Evolutionary conservation across 2,329 filamentous ascomycete genomes (phyloP).

Genomic region (Fusarium odoratissimum): DNA sequence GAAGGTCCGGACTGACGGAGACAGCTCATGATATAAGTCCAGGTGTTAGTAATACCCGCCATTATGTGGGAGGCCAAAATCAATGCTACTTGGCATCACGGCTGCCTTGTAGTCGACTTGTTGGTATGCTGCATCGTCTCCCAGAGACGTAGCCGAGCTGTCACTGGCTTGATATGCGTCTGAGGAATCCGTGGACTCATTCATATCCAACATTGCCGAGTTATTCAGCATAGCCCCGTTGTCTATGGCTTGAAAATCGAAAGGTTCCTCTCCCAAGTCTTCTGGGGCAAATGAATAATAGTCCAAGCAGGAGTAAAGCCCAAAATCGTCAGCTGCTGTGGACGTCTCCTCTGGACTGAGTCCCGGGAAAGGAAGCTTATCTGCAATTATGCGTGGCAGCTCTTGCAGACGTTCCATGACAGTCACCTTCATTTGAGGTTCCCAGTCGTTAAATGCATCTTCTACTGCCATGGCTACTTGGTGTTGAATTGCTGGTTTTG

Average conservation of each 20-base stretch:
- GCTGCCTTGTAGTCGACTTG: slow-evolving; percentile 9
- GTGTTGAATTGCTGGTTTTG: slow-evolving; percentile 13
- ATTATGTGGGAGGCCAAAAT: neutral
- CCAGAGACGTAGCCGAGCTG: slow-evolving; percentile 31
- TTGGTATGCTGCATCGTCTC: slow-evolving; percentile 25
- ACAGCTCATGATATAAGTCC: neutral
- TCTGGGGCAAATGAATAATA: neutral
- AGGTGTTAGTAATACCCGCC: neutral
- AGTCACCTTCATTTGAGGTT: slow-evolving; percentile 10
- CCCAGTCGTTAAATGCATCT: slow-evolving; percentile 6
- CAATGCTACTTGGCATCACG: neutral
- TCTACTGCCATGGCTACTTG: slow-evolving; percentile 15
- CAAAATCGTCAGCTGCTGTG: neutral
- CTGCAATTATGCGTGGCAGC: slow-evolving; percentile 11
- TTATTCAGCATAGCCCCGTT: neutral
- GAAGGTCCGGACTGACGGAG: too few species aligned
- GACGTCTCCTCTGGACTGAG: slow-evolving; percentile 29
- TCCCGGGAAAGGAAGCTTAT: slow-evolving; percentile 16
- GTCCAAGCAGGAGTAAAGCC: slow-evolving; percentile 5
- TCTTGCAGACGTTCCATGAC: slow-evolving; percentile 21
- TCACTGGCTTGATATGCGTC: slow-evolving; percentile 17
- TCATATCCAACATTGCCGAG: neutral
- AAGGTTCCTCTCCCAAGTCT: neutral
- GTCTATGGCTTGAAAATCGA: neutral
- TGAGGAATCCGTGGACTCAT: slow-evolving; percentile 24